phyloP scores from a whole-genome alignment of 441 rosid species.

The Adansonia rubrostipa region DNA sequence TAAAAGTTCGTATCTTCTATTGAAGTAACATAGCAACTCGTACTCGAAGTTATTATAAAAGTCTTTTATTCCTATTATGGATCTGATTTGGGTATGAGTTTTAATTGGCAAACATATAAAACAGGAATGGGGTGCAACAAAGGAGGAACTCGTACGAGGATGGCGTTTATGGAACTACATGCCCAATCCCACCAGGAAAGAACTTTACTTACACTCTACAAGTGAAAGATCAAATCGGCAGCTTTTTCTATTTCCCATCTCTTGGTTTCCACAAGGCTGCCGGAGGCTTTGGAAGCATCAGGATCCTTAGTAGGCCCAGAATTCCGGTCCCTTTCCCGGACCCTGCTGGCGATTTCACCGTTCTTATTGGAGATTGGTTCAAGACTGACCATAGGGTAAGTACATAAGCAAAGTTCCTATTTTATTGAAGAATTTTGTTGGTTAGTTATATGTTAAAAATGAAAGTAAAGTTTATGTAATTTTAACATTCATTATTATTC shows the following conservation, averaged over 20 bases:
- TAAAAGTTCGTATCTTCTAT: too few relatives aligned
- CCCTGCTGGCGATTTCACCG: slow-evolving; percentile 61
- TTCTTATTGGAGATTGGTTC: slow-evolving; percentile 76
- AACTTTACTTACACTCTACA: slow-evolving; percentile 63
- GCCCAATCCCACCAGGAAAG: slow-evolving; percentile 69
- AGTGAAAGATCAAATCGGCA: slow-evolving; percentile 69
- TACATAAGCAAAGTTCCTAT: background rate
- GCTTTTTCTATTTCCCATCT: slow-evolving; percentile 66
- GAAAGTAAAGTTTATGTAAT: background rate
- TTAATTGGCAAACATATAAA: background rate
- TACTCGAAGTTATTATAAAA: too few relatives aligned
- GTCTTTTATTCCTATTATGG: background rate
- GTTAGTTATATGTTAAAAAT: background rate
- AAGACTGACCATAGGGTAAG: slow-evolving; percentile 48
- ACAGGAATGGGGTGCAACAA: slow-evolving; percentile 65
- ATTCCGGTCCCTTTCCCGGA: slow-evolving; percentile 71
- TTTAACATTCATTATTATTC: background rate
- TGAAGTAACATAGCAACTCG: too few relatives aligned
- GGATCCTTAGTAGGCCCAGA: slow-evolving; percentile 57
- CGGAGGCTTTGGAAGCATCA: slow-evolving; percentile 63
- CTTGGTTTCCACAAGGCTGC: slow-evolving; percentile 64
- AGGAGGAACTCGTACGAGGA: slow-evolving; percentile 63
- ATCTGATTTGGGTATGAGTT: slow-evolving; percentile 8
- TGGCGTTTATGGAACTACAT: slow-evolving; percentile 69
- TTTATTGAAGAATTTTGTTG: background rate